phyloP scores from a whole-genome alignment of 768 basidiomycete species.

The Rhizopogon vulgaris region DNA sequence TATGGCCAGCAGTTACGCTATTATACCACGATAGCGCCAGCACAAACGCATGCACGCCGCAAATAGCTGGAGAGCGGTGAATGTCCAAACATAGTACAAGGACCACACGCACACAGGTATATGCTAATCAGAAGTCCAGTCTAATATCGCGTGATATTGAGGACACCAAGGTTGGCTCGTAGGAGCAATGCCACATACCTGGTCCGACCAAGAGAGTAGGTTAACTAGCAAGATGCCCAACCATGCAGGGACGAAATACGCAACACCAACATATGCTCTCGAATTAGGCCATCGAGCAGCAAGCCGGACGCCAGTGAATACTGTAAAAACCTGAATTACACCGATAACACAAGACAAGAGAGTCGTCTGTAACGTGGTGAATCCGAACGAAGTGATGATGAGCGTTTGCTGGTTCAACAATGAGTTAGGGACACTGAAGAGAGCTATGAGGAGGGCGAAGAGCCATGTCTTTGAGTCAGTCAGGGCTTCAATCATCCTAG shows the following conservation, averaged over 20 bases:
- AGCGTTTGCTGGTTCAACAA: slow-evolving; percentile 52
- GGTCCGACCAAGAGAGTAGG: slow-evolving; percentile 53
- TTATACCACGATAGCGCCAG: slow-evolving; percentile 53
- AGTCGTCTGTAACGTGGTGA: slow-evolving; percentile 53
- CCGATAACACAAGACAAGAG: slow-evolving; percentile 58
- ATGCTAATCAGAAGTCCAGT: slow-evolving; percentile 46
- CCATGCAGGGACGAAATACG: slow-evolving; percentile 56
- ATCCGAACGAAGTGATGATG: slow-evolving; percentile 57
- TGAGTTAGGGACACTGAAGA: slow-evolving; percentile 54
- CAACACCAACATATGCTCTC: slow-evolving; percentile 46
- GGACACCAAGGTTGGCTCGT: too few relatives aligned
- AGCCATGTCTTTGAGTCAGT: slow-evolving; percentile 62
- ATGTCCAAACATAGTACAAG: neutral
- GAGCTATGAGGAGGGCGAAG: slow-evolving; percentile 53
- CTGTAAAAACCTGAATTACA: slow-evolving; percentile 54
- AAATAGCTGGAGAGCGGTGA: slow-evolving; percentile 32
- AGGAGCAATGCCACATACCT: slow-evolving; percentile 52
- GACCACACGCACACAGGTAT: slow-evolving; percentile 40
- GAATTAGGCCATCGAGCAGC: slow-evolving; percentile 45
- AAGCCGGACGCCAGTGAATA: slow-evolving; percentile 51
- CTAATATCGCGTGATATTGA: too few relatives aligned
- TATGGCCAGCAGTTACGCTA: slow-evolving; percentile 55
- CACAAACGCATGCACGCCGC: slow-evolving; percentile 49
- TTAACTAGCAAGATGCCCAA: slow-evolving; percentile 54
- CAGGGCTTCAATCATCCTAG: slow-evolving; percentile 55